Evolutionary conservation across 2,329 filamentous ascomycete genomes (phyloP).

Genomic region (Verticillium klebahnii): DNA sequence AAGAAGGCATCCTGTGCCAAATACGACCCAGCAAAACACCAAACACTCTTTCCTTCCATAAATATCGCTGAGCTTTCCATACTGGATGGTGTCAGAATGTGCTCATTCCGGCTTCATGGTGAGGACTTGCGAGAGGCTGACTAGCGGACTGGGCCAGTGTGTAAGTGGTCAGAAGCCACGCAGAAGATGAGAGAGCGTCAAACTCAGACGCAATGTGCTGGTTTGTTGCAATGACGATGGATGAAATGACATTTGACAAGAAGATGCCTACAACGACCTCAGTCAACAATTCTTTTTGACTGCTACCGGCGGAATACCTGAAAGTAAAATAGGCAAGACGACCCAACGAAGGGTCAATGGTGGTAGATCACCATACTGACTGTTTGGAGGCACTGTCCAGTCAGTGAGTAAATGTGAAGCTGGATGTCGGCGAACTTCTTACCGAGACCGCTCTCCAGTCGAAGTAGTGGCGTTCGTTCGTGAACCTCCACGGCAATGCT

Average conservation of each 20-base stretch:
- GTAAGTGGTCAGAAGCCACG: neutral
- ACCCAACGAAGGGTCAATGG: neutral
- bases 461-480: too few species aligned
- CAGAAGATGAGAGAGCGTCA: slow-evolving; percentile 1
- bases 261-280: slow-evolving; percentile 3
- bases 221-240: slow-evolving; percentile 9
- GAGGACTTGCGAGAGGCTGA: neutral
- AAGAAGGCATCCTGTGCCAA: neutral
- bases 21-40: neutral
- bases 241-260: slow-evolving; percentile 10
- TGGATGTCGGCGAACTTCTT: too few species aligned
- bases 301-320: neutral
- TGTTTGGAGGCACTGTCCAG: too few species aligned
- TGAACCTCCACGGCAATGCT: too few species aligned
- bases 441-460: too few species aligned
- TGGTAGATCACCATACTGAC: too few species aligned
- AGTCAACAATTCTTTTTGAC: neutral
- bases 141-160: neutral
- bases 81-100: neutral
- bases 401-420: too few species aligned
- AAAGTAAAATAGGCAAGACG: slow-evolving; percentile 4
- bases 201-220: slow-evolving; percentile 11
- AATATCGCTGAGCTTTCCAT: neutral
- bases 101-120: neutral
- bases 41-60: neutral